Evolutionary conservation across 2,329 filamentous ascomycete species (phyloP).

Genomic region (Hypoxylon sp.): DNA sequence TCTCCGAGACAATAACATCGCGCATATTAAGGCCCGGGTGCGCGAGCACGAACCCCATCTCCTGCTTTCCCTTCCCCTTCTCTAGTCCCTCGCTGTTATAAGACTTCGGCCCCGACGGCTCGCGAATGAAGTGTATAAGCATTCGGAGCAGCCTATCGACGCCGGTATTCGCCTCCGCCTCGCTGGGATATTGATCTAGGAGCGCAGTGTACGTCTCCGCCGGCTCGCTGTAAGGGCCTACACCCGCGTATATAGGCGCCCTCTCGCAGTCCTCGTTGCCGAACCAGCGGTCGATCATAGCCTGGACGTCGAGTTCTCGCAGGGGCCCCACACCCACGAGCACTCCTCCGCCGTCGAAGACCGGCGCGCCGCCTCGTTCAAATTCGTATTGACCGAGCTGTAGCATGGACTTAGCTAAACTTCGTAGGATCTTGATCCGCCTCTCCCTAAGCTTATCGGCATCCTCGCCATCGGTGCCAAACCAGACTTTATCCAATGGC

Average conservation of each 20-base stretch:
- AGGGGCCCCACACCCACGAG: conserved; percentile 36
- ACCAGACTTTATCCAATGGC: conserved; percentile 49
- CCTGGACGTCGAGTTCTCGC: conserved; percentile 43
- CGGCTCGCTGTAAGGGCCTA: conserved; percentile 38
- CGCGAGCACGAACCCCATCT: conserved; percentile 46
- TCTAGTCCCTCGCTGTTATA: background rate
- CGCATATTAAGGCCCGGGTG: conserved; percentile 48
- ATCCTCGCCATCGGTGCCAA: conserved; percentile 21
- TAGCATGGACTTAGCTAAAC: conserved; percentile 45
- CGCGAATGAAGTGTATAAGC: conserved; percentile 42
- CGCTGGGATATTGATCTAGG: conserved; percentile 39
- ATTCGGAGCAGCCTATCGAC: conserved; percentile 44
- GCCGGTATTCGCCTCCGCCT: conserved; percentile 32
- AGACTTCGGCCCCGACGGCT: conserved; percentile 30
- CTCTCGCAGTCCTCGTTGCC: conserved; percentile 37
- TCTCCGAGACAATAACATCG: conserved; percentile 46
- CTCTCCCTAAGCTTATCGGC: conserved; percentile 10
- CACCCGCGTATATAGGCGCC: conserved; percentile 34
- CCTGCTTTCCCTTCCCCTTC: conserved; percentile 12
- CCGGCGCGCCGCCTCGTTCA: conserved; percentile 43
- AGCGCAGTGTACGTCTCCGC: conserved; percentile 41
- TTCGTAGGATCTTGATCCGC: conserved; percentile 37
- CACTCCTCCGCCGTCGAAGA: conserved; percentile 37
- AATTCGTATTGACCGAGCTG: conserved; percentile 45
- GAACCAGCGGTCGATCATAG: conserved; percentile 48